phyloP scores from a whole-genome alignment of 164 flowering plant genomes.

The Liquidambar formosana region DNA sequence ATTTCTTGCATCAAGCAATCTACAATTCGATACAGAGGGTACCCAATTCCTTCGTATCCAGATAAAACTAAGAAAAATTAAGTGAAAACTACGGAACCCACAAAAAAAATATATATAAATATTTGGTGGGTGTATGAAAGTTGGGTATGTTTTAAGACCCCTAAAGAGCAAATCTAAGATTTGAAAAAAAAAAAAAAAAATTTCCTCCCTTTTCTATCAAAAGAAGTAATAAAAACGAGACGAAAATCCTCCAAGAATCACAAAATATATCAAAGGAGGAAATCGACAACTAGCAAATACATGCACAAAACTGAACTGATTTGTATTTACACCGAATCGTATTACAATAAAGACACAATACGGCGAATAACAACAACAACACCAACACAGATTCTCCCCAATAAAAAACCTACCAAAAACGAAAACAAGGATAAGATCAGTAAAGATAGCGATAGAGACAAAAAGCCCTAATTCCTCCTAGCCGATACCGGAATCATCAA shows the following conservation, averaged over 20 bases:
- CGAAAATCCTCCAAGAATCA: slow-evolving; percentile 26
- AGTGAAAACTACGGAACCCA: slow-evolving; percentile 35
- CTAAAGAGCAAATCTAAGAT: neutral
- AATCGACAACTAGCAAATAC: neutral
- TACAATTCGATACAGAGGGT: neutral
- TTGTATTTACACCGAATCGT: slow-evolving; percentile 19
- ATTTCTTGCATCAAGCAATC: neutral
- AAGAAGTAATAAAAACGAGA: slow-evolving; percentile 8
- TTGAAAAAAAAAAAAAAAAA: too few species aligned
- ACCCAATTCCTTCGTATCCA: neutral
- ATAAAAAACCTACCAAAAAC: slow-evolving; percentile 11
- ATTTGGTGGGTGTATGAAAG: slow-evolving; percentile 32
- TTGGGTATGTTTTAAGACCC: slow-evolving; percentile 6
- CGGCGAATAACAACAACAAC: neutral
- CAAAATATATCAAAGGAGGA: slow-evolving; percentile 32
- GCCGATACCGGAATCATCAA: slow-evolving; percentile 42
- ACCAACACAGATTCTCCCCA: slow-evolving; percentile 5
- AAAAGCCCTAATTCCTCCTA: slow-evolving; percentile 13
- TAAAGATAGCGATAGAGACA: neutral
- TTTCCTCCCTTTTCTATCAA: neutral
- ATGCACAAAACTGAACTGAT: slow-evolving; percentile 7
- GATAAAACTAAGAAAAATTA: slow-evolving; percentile 2
- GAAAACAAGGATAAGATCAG: neutral
- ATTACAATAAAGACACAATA: slow-evolving; percentile 1
- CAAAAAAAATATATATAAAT: slow-evolving; percentile 40